Conservation (phyloP, 192 early-diverging fungal species). For the Podila horticola region DNA sequence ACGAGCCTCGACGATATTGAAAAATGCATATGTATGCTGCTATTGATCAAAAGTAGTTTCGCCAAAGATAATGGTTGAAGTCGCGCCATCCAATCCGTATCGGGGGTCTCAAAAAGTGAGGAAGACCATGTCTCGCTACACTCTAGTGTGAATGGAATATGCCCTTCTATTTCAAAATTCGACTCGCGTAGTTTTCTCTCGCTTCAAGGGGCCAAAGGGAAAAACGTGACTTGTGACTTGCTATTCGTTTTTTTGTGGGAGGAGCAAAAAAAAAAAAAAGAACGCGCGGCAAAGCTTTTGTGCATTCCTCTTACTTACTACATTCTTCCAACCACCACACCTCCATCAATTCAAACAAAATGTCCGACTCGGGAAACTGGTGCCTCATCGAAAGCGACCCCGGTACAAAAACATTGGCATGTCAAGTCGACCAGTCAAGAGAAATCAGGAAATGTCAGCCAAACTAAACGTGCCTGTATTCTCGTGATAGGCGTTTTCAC, state of each 20-base stretch:
- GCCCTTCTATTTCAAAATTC: too few species aligned
- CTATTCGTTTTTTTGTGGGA: too few species aligned
- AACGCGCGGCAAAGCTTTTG: background rate
- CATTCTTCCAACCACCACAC: background rate
- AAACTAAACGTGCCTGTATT: background rate
- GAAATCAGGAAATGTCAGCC: background rate
- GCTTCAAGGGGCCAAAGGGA: too few species aligned
- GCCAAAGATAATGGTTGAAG: too few species aligned
- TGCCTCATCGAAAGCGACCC: slow-evolving; percentile 91
- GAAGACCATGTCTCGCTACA: too few species aligned
- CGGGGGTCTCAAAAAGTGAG: too few species aligned
- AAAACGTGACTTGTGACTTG: slow-evolving; percentile 3
- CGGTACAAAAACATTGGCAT: slow-evolving; percentile 48
- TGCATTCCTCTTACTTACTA: background rate
- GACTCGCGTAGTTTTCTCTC: too few species aligned
- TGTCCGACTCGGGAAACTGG: slow-evolving; percentile 79
- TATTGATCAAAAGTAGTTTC: too few species aligned
- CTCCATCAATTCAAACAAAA: slow-evolving; percentile 6
- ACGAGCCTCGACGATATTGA: too few species aligned
- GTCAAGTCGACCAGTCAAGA: background rate
- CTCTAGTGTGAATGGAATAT: too few species aligned
- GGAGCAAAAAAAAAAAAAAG: background rate
- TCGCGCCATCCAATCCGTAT: too few species aligned
- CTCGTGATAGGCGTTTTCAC: slow-evolving; percentile 76
- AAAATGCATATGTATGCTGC: too few species aligned